phyloP scores from a whole-genome alignment of 192 early-diverging fungal genomes.

The Mortierella hygrophila region DNA sequence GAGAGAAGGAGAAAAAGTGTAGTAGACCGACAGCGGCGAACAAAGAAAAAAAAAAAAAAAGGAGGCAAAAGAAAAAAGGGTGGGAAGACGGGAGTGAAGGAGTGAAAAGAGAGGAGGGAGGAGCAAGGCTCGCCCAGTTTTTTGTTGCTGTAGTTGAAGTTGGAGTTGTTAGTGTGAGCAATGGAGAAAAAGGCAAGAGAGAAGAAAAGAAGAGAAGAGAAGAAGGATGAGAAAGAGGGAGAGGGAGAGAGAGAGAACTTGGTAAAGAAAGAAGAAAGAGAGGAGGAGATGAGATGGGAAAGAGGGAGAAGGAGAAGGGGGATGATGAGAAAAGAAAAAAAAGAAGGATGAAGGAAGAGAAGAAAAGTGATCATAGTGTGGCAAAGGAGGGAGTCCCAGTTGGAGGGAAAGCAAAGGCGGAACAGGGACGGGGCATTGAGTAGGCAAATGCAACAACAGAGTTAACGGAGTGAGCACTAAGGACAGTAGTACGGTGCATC shows the following conservation, averaged over 20 bases:
- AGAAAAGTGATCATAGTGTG: not conserved
- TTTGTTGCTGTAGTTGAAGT: not conserved
- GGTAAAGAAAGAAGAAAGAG: not conserved
- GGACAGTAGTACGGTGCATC: too few species aligned
- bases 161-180: not conserved
- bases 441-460: too few species aligned
- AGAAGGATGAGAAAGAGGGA: not conserved
- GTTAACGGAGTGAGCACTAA: not conserved
- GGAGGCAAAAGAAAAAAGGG: too few species aligned
- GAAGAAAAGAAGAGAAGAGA: not conserved
- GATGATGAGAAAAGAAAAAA: not conserved
- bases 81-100: too few species aligned
- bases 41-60: too few species aligned
- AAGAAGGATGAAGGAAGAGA: not conserved
- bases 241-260: not conserved
- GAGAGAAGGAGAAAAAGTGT: too few species aligned
- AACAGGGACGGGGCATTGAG: not conserved
- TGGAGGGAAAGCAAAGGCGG: not conserved
- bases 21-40: too few species aligned
- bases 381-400: not conserved
- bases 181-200: not conserved
- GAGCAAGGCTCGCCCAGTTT: conserved; percentile 2
- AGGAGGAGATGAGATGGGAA: not conserved
- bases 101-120: not conserved
- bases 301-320: not conserved